Conservation (phyloP, 148 eudicot species). For the Arbutus unedo region DNA sequence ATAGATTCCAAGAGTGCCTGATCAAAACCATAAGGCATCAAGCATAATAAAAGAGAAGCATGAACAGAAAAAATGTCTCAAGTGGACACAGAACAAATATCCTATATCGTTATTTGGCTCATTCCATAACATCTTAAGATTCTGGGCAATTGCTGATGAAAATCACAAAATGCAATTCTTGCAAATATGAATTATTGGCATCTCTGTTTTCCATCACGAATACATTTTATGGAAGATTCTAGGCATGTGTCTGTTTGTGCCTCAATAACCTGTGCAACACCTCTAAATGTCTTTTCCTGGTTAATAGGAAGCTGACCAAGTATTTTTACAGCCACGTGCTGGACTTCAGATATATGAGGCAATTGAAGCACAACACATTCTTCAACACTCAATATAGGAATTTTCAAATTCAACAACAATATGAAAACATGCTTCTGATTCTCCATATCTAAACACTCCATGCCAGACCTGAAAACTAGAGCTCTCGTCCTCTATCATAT, state of each 20-base stretch:
- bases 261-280: neutral
- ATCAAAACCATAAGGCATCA: conserved; percentile 10
- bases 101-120: neutral
- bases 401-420: neutral
- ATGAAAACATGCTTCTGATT: neutral
- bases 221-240: neutral
- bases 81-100: neutral
- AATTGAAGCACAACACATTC: neutral
- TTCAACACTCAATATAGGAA: neutral
- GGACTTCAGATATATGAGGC: neutral
- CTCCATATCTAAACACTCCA: neutral
- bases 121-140: neutral
- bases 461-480: conserved; percentile 6
- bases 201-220: neutral
- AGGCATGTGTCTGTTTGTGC: conserved; percentile 1
- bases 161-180: neutral
- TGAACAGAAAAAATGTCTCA: neutral
- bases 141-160: neutral
- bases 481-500: neutral
- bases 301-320: neutral
- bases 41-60: neutral
- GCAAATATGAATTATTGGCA: neutral
- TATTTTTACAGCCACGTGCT: neutral
- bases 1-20: conserved; percentile 91
- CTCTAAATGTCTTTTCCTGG: neutral